Percentiles rank a stretch among this genome's conserved stretches.
Evolutionary conservation across 2,329 filamentous ascomycete species (phyloP).

Genomic region (Penicillium sp.): DNA sequence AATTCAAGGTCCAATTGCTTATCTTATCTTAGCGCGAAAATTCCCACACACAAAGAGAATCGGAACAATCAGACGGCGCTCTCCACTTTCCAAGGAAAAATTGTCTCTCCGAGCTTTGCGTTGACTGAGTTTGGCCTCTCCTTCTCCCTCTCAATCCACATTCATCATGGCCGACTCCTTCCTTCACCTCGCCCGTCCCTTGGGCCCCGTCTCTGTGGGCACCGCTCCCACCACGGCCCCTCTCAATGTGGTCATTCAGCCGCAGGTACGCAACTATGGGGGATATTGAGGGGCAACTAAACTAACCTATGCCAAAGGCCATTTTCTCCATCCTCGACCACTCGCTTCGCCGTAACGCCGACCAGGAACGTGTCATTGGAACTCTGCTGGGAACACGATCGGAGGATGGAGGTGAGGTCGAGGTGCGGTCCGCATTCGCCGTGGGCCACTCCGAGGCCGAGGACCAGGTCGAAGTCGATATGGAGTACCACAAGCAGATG

Average conservation of each 20-base stretch:
- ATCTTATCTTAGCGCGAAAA: slow-evolving; percentile 49
- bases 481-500: slow-evolving; percentile 99
- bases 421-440: slow-evolving; percentile 93
- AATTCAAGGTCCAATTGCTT: slow-evolving; percentile 21
- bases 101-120: slow-evolving; percentile 22
- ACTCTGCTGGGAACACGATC: slow-evolving; percentile 87
- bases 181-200: slow-evolving; percentile 87
- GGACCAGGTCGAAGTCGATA: slow-evolving; percentile 98
- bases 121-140: slow-evolving; percentile 8
- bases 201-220: slow-evolving; percentile 74
- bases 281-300: slow-evolving; percentile 2
- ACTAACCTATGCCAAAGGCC: slow-evolving; percentile 41
- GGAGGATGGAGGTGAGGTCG: slow-evolving; percentile 94
- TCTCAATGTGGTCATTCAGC: slow-evolving; percentile 89
- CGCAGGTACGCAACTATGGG: slow-evolving; percentile 62
- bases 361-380: slow-evolving; percentile 93
- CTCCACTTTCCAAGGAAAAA: slow-evolving; percentile 31
- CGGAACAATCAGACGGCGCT: slow-evolving; percentile 27
- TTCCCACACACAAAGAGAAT: slow-evolving; percentile 42
- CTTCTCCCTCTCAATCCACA: slow-evolving; percentile 22
- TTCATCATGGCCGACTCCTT: slow-evolving; percentile 83
- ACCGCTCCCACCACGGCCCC: slow-evolving; percentile 82
- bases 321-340: slow-evolving; percentile 74
- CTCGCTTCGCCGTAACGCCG: slow-evolving; percentile 81
- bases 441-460: slow-evolving; percentile 97